Percentiles rank a stretch among this genome's conserved stretches.
These are phyloP conservation scores for Jaltomata sinuosa DNA, from an alignment of 257 asterid genomes.

Conservation along the genomic window DNA sequence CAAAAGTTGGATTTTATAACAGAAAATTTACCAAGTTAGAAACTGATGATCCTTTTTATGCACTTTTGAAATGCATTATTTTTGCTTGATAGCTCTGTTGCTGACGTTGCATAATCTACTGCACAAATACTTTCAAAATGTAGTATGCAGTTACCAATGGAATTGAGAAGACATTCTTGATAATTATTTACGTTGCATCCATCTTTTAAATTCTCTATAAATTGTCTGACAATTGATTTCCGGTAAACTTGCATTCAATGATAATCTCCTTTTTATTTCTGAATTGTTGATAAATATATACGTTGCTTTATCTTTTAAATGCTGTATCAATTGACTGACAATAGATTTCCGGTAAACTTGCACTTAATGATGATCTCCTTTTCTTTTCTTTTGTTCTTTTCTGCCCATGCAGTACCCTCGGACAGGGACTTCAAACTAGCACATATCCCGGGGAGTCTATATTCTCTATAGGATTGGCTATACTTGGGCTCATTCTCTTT, in stretches of 20 bases:
- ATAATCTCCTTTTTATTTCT: no score
- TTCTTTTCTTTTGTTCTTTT: not conserved
- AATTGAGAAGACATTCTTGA: not conserved
- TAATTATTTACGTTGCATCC: not conserved
- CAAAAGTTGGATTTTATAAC: not conserved
- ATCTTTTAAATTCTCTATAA: not conserved
- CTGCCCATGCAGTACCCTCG: constrained; percentile 70
- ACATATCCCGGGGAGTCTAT: constrained; percentile 92
- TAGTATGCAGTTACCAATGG: not conserved
- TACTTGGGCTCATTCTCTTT: constrained; percentile 89
- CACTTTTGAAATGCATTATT: not conserved
- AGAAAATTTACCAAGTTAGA: not conserved
- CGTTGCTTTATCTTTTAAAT: not conserved
- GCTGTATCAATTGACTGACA: not conserved
- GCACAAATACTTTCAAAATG: not conserved
- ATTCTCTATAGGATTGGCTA: constrained; percentile 93
- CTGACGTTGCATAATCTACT: not conserved
- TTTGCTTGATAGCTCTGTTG: not conserved
- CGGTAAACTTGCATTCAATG: not conserved
- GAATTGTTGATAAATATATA: not conserved
- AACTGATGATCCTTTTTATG: not conserved
- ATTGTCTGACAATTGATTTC: not conserved
- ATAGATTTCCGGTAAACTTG: not conserved
- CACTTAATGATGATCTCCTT: not conserved
- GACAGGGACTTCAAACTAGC: constrained; percentile 97